A percentile compares a stretch with the other conserved stretches of the same genome.
phyloP scores from a whole-genome alignment of 148 eudicot genomes.

The Camellia sinensis region DNA sequence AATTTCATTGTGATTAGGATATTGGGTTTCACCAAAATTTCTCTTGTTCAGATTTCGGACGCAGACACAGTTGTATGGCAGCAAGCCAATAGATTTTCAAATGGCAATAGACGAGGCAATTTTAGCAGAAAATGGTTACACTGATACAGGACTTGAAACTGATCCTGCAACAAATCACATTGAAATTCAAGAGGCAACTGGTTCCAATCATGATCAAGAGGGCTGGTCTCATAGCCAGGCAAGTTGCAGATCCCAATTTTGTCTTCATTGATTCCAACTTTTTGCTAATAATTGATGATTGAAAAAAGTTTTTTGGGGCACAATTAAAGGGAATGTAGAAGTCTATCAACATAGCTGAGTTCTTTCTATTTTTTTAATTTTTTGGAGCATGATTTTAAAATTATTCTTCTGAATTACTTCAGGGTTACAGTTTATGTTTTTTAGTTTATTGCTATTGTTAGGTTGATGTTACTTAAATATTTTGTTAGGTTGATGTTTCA shows the following conservation, averaged over 20 bases:
- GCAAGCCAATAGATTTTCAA: constrained; percentile 78
- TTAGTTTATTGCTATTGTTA: neutral
- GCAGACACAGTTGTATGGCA: constrained; percentile 88
- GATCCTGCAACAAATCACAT: constrained; percentile 28
- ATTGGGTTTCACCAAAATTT: constrained; percentile 5
- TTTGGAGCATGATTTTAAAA: neutral
- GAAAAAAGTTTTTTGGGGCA: neutral
- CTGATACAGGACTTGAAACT: constrained; percentile 32
- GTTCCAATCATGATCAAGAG: constrained; percentile 51
- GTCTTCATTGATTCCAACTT: neutral
- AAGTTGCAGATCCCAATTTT: constrained; percentile 24
- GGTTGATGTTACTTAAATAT: neutral
- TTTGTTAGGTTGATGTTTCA: neutral
- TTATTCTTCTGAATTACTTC: neutral
- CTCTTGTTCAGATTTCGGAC: constrained; percentile 71
- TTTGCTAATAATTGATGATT: neutral
- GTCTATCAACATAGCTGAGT: constrained; percentile 1
- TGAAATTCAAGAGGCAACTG: constrained; percentile 47
- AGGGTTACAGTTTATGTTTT: neutral
- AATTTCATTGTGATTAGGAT: neutral
- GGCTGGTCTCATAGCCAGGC: constrained; percentile 46
- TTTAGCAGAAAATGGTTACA: constrained; percentile 66
- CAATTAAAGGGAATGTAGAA: neutral
- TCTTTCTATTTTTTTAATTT: neutral
- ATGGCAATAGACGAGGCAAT: constrained; percentile 91